A percentile compares a stretch with the other conserved stretches of the same genome.
Conservation (phyloP, 139 green algal genomes). For the Chlamydomonas asymmetrica region DNA sequence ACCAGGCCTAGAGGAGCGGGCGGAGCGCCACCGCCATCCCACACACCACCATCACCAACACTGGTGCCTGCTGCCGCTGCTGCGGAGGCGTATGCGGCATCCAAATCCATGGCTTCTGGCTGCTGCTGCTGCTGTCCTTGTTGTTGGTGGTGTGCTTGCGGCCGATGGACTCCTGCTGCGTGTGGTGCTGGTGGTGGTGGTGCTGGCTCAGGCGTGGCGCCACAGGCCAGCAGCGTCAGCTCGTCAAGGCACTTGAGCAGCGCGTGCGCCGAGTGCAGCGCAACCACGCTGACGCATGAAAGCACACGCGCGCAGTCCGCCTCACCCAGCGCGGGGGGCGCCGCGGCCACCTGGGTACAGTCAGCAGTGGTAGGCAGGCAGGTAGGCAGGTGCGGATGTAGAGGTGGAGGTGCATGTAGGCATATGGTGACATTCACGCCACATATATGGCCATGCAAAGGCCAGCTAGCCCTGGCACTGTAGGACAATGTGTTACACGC, state of each 20-base stretch:
- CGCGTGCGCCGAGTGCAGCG: slow-evolving; percentile 15
- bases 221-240: neutral
- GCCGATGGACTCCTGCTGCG: slow-evolving; percentile 6
- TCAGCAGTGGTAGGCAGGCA: too few species aligned
- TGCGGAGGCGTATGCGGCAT: neutral
- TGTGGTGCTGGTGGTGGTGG: slow-evolving; percentile 9
- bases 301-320: too few species aligned
- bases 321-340: neutral
- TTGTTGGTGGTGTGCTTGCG: neutral
- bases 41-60: neutral
- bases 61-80: neutral
- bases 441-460: too few species aligned
- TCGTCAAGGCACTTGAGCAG: slow-evolving; percentile 20
- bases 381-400: too few species aligned
- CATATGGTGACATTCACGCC: too few species aligned
- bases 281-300: slow-evolving; percentile 8
- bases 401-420: too few species aligned
- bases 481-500: too few species aligned
- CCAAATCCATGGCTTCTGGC: neutral
- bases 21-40: neutral
- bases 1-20: slow-evolving; percentile 25
- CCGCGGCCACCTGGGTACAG: too few species aligned
- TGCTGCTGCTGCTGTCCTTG: neutral
- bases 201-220: neutral
- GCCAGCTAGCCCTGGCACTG: too few species aligned